Conservation (phyloP, 805 yeast species). For the Cyberlindnera amylophila region DNA sequence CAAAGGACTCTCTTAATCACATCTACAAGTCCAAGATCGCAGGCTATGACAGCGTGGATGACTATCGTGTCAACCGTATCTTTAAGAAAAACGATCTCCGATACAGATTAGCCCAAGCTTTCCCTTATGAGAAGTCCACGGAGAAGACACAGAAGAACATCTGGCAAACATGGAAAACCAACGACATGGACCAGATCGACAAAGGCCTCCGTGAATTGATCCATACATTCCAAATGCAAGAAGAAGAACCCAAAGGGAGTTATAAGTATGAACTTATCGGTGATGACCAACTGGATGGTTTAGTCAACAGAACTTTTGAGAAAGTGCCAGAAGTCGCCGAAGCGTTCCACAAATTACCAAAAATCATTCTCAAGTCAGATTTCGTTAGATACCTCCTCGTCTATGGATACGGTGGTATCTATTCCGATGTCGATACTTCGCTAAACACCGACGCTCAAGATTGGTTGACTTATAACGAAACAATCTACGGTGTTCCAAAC, state of each 20-base stretch:
- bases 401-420: constrained; percentile 69
- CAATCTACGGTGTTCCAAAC: constrained; percentile 20
- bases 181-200: constrained; percentile 8
- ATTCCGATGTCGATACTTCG: constrained; percentile 57
- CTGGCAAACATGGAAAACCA: constrained; percentile 47
- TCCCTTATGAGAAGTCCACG: constrained; percentile 15
- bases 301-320: constrained; percentile 33
- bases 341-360: constrained; percentile 77
- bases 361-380: constrained; percentile 81
- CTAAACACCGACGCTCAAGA: constrained; percentile 52
- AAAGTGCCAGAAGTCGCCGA: constrained; percentile 65
- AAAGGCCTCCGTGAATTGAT: constrained; percentile 8
- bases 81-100: constrained; percentile 12
- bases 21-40: constrained; percentile 1
- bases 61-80: constrained; percentile 9
- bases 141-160: constrained; percentile 35
- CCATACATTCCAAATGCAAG: constrained; percentile 8
- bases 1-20: background rate
- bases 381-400: constrained; percentile 84
- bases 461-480: constrained; percentile 44
- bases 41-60: constrained; percentile 15
- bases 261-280: constrained; percentile 19
- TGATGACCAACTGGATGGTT: constrained; percentile 32
- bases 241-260: constrained; percentile 2
- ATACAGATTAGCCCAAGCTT: constrained; percentile 9